Conservation (phyloP, 78 protist genomes). For the slime mould (Dictyostelium discoideum) region DNA sequence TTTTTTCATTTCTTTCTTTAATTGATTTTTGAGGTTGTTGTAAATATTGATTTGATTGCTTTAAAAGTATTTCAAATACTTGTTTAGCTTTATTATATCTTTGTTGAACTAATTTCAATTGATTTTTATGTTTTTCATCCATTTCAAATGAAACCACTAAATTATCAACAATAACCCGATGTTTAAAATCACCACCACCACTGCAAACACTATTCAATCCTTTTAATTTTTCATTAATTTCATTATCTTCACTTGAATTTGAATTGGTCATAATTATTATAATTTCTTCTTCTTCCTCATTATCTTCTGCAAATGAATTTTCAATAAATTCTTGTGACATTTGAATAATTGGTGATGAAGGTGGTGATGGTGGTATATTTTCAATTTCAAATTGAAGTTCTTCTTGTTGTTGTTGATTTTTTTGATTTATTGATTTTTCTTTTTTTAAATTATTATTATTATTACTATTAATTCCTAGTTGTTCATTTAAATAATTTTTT, state of each 20-base stretch:
- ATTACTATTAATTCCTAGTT: neutral
- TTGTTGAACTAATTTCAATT: neutral
- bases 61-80: neutral
- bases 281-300: neutral
- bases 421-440: neutral
- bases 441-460: neutral
- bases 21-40: neutral
- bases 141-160: conserved; percentile 6
- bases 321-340: conserved; percentile 4
- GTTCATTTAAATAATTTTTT: neutral
- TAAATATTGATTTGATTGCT: neutral
- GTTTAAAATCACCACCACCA: neutral
- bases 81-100: neutral
- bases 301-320: neutral
- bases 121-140: neutral
- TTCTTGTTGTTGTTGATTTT: neutral
- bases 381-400: neutral
- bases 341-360: neutral
- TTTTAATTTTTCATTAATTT: neutral
- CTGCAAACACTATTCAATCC: neutral
- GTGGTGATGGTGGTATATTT: neutral
- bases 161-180: neutral
- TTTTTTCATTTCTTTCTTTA: neutral
- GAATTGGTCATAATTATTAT: neutral
- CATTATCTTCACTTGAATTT: neutral